Percentiles rank a stretch among this genome's conserved stretches.
Evolutionary conservation across 2,329 filamentous ascomycete genomes (phyloP).

Genomic region (Cordyceps farinosa): DNA sequence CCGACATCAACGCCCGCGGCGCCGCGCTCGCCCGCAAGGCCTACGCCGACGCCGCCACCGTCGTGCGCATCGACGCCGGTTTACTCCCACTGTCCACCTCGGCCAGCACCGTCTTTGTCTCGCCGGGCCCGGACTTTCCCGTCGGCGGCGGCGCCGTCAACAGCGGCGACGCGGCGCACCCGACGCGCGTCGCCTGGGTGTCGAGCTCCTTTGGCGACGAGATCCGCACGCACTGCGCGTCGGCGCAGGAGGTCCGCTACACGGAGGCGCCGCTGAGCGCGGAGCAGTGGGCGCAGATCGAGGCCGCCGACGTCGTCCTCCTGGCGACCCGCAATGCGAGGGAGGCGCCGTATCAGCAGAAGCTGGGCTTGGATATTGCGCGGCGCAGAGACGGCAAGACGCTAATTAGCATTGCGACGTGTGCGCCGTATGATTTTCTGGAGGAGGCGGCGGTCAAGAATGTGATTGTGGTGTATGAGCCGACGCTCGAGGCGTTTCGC

Average conservation of each 20-base stretch:
- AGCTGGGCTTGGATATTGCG: conserved; percentile 23
- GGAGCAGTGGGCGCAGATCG: conserved; percentile 23
- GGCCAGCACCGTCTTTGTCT: conserved; percentile 25
- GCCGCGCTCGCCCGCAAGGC: conserved; percentile 21
- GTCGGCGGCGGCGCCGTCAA: conserved; percentile 25
- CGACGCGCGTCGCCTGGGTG: conserved; percentile 27
- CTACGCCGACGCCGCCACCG: conserved; percentile 23
- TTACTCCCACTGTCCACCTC: conserved; percentile 21
- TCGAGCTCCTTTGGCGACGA: conserved; percentile 23
- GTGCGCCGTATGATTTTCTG: conserved; percentile 27
- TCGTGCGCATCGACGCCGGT: conserved; percentile 22
- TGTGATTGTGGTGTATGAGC: conserved; percentile 27
- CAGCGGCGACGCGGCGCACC: conserved; percentile 21
- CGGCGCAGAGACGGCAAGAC: conserved; percentile 17
- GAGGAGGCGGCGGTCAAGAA: conserved; percentile 23
- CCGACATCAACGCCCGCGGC: conserved; percentile 20
- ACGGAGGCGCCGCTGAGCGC: conserved; percentile 20
- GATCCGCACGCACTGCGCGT: conserved; percentile 19
- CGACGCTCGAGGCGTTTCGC: conserved; percentile 26
- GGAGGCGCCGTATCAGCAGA: conserved; percentile 25
- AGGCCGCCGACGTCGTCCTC: conserved; percentile 24
- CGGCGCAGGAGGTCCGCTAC: conserved; percentile 23
- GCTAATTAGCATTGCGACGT: conserved; percentile 25
- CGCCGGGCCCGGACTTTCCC: conserved; percentile 25
- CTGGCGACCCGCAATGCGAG: conserved; percentile 26